These are phyloP conservation scores for Gilbertella persicaria DNA, from an alignment of 371 early-diverging fungal genomes.

Conservation along the genomic window DNA sequence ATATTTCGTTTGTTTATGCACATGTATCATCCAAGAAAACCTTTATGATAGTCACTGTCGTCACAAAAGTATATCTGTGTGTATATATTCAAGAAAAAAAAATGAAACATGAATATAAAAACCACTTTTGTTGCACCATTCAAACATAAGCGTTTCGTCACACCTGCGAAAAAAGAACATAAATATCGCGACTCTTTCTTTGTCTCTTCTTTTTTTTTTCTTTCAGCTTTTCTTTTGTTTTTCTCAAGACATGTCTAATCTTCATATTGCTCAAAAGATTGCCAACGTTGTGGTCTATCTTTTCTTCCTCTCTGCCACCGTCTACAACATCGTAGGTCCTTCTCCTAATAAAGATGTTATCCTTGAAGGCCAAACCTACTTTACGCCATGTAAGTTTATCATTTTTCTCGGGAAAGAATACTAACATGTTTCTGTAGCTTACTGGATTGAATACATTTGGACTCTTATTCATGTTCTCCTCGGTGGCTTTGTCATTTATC, in stretches of 20 bases:
- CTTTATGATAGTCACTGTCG: no score
- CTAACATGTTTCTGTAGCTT: slow-evolving; percentile 24
- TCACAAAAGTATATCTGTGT: no score
- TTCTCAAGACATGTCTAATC: slow-evolving; percentile 15
- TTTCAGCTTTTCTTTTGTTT: slow-evolving; percentile 10
- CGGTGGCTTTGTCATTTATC: slow-evolving; percentile 66
- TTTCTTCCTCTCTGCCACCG: slow-evolving; percentile 62
- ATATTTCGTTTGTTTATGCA: no score
- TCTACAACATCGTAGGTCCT: slow-evolving; percentile 61
- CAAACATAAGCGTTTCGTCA: no score
- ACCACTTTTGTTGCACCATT: no score
- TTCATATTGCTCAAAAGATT: slow-evolving; percentile 54
- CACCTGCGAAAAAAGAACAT: background rate
- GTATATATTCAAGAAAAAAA: background rate
- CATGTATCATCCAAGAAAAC: no score
- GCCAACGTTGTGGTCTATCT: slow-evolving; percentile 71
- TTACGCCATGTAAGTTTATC: slow-evolving; percentile 49
- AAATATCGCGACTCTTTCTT: background rate
- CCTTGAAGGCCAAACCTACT: slow-evolving; percentile 47
- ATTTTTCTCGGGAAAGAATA: background rate
- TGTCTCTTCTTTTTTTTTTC: background rate
- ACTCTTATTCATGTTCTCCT: slow-evolving; percentile 65
- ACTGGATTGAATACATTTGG: slow-evolving; percentile 61
- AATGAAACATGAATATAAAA: background rate
- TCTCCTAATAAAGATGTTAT: slow-evolving; percentile 29